Evolutionary conservation across 2,329 filamentous ascomycete genomes (phyloP), one percentile per base, ranked within the genome.

Genomic region (Sarocladium strictum): DNA sequence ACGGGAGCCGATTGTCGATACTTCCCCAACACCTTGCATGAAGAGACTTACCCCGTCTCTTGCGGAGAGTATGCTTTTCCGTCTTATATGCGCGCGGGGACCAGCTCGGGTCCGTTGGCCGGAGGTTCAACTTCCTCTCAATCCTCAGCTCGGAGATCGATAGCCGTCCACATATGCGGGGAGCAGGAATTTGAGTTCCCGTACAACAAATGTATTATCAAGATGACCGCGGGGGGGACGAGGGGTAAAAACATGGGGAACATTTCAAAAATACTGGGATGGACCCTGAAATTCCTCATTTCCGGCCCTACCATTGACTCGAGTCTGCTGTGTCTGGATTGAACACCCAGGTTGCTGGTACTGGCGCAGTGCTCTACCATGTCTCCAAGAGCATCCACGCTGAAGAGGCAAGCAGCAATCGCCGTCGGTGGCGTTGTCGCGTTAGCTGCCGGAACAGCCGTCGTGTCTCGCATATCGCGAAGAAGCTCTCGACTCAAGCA

Each of bases 151-250:
- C 47, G 47, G 47, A 51, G 47, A 33, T 51, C 47, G 47, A 51
- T 35, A 51, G 17, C 47, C 47, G 47, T 7, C 27, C 15, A n/a
- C 15, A 5, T 35, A 4, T 51, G 47, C 47, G 27, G 47, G 27
- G 47, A 23, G 19, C n/a, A 19, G 47, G 47, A 51, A 35, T 26
- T 51, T 51, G 9, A 51, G 14, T 35, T 35, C 35, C 47, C 47
- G 27, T 10, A 19, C 10, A 6, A n/a, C 19, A 26, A 17, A 12
- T n/a, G 23, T 49, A 49, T 49, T n/a, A 49, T 17, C 40, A 45
- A n/a, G 10, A 49, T 23, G 47, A 51, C 17, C n/a, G 11, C 27
- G 27, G n/a, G 10, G 35, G 9, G 5, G 35, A 7, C 35, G 6
- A 23, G 17, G 41, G 17, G n/a, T 23, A 45, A 45, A 10, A 6